phyloP scores from a whole-genome alignment of 2,329 filamentous ascomycete species.

The Fonsecaea multimorphosa region DNA sequence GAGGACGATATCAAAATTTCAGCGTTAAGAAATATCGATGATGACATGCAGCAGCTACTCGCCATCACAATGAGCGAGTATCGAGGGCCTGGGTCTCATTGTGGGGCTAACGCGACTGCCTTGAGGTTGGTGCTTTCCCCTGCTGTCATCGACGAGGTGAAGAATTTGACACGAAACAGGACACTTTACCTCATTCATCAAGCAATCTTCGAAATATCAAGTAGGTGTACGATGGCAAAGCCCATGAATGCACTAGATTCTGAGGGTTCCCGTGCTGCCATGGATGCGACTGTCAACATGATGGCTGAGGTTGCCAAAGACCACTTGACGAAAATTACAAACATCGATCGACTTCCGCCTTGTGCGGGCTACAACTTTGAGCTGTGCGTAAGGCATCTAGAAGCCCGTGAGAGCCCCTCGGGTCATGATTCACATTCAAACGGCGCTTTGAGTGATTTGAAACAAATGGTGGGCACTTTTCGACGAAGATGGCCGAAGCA shows the following conservation, averaged over 20 bases:
- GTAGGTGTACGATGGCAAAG: neutral
- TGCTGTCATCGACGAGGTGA: neutral
- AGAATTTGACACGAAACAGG: neutral
- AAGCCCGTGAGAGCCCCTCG: neutral
- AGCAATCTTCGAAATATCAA: neutral
- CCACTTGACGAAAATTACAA: constrained; percentile 4
- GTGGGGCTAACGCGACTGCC: constrained; percentile 10
- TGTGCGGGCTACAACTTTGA: constrained; percentile 7
- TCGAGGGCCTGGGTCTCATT: constrained; percentile 13
- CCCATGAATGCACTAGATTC: neutral
- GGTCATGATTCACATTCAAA: neutral
- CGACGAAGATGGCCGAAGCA: neutral
- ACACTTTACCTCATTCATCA: constrained; percentile 7
- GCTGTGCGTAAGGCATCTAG: constrained; percentile 1
- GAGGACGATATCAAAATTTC: constrained; percentile 3
- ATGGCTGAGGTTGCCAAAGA: constrained; percentile 1
- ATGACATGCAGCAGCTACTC: constrained; percentile 5
- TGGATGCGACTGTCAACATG: neutral
- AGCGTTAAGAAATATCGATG: constrained; percentile 5
- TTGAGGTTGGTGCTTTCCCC: neutral
- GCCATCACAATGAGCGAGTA: constrained; percentile 15
- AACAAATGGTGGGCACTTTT: neutral
- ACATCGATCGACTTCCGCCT: constrained; percentile 8
- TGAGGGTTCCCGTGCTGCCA: neutral
- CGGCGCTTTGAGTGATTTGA: neutral